Evolutionary conservation across 208 protist genomes (phyloP).

Genomic region (Trypanosoma boissoni): DNA sequence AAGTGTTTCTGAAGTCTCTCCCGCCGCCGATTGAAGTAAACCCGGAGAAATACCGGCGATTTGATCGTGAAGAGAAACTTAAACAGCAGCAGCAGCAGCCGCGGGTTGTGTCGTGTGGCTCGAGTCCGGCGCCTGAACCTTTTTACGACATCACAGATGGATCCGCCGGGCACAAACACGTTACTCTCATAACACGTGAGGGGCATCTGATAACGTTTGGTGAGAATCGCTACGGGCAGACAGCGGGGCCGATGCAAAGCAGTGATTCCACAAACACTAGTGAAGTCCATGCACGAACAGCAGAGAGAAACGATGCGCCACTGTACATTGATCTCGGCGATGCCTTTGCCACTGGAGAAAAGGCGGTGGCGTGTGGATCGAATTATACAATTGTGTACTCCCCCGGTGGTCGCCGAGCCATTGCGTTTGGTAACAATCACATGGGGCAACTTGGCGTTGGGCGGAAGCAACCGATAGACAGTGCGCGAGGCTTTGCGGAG

Average conservation of each 20-base stretch:
- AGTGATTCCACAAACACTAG: not conserved
- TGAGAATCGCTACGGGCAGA: slow-evolving; percentile 61
- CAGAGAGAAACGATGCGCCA: slow-evolving; percentile 21
- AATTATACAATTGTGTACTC: slow-evolving; percentile 72
- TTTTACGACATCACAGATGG: slow-evolving; percentile 38
- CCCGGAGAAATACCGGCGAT: slow-evolving; percentile 47
- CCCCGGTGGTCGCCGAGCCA: slow-evolving; percentile 35
- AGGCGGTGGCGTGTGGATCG: slow-evolving; percentile 41
- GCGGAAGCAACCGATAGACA: slow-evolving; percentile 38
- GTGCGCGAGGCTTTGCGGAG: slow-evolving; percentile 39
- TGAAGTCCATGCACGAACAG: not conserved
- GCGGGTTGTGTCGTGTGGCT: not conserved
- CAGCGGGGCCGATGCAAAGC: slow-evolving; percentile 18
- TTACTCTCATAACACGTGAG: slow-evolving; percentile 51
- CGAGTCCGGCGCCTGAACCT: slow-evolving; percentile 20
- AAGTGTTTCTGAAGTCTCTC: slow-evolving; percentile 75
- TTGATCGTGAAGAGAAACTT: slow-evolving; percentile 49
- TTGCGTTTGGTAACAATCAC: slow-evolving; percentile 73
- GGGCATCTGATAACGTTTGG: slow-evolving; percentile 68
- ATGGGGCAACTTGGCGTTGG: slow-evolving; percentile 71
- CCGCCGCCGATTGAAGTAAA: slow-evolving; percentile 62
- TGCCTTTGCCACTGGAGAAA: slow-evolving; percentile 20
- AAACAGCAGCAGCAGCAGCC: slow-evolving; percentile 1
- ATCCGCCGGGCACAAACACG: slow-evolving; percentile 57
- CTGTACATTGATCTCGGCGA: slow-evolving; percentile 53